A percentile compares a stretch with the other conserved stretches of the same genome.
Evolutionary conservation across 164 flowering plant genomes (phyloP).

Genomic region (Chimonanthus salicifolius): DNA sequence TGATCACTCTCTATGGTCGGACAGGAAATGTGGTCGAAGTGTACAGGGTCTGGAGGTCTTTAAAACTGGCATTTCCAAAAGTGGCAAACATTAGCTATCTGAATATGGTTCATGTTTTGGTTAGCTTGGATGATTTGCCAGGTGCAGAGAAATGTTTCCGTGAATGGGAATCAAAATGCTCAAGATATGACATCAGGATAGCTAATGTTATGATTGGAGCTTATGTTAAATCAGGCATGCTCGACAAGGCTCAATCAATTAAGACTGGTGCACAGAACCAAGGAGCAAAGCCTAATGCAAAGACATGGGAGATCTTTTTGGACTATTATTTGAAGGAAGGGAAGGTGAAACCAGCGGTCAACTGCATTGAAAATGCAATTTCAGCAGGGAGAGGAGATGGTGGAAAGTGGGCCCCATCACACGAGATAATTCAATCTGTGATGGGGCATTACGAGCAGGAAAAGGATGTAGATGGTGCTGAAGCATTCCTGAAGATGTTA

Average conservation of each 20-base stretch:
- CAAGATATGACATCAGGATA: constrained; percentile 71
- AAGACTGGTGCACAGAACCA: constrained; percentile 45
- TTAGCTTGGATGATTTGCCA: constrained; percentile 74
- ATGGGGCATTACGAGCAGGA: constrained; percentile 66
- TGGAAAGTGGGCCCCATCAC: constrained; percentile 63
- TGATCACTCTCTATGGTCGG: constrained; percentile 72
- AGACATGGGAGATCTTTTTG: constrained; percentile 79
- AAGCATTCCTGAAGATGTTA: constrained; percentile 52
- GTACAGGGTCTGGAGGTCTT: constrained; percentile 87
- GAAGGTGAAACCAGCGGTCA: constrained; percentile 42
- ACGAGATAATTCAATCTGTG: constrained; percentile 32
- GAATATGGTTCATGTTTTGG: constrained; percentile 78
- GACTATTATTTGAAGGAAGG: constrained; percentile 56
- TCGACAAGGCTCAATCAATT: constrained; percentile 58
- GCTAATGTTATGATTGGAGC: constrained; percentile 68
- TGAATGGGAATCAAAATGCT: constrained; percentile 69
- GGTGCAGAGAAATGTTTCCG: constrained; percentile 88
- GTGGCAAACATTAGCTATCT: constrained; percentile 74
- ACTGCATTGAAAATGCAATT: constrained; percentile 61
- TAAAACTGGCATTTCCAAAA: constrained; percentile 67
- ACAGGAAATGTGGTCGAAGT: constrained; percentile 72
- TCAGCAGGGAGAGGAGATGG: constrained; percentile 56
- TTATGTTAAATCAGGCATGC: constrained; percentile 42
- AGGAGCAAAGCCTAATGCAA: constrained; percentile 73
- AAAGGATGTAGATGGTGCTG: constrained; percentile 85